These are phyloP conservation scores for Dipodascopsis tothii DNA, from an alignment of 805 yeast genomes.

Conservation along the genomic window DNA sequence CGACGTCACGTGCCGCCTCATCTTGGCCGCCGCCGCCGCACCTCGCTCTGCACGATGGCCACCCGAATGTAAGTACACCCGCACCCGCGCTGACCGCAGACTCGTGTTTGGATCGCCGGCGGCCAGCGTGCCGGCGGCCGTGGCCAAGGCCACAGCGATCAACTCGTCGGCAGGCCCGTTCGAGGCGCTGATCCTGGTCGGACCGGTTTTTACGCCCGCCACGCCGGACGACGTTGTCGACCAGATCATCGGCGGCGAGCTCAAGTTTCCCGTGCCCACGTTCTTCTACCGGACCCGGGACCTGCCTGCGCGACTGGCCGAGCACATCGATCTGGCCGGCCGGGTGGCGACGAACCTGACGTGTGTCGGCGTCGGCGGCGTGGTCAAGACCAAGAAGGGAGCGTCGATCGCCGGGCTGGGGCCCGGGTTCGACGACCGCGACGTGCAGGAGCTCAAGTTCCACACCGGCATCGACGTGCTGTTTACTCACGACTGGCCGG, in stretches of 20 bases:
- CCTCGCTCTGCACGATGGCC: too few relatives aligned
- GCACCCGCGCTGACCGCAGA: too few relatives aligned
- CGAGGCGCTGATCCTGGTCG: conserved; percentile 17
- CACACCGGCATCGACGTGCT: conserved; percentile 21
- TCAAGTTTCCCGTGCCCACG: conserved; percentile 12
- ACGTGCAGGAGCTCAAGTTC: conserved; percentile 12
- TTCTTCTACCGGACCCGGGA: conserved; percentile 6
- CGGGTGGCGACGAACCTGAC: conserved; percentile 9
- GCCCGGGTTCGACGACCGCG: conserved; percentile 8
- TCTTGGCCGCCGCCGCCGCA: too few relatives aligned
- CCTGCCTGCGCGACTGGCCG: conserved; percentile 1
- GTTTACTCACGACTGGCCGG: conserved; percentile 23
- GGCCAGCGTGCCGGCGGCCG: conserved; percentile 4
- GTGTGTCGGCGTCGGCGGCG: conserved; percentile 12
- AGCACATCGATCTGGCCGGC: conserved; percentile 4
- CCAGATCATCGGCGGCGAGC: conserved; percentile 6
- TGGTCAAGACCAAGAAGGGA: conserved; percentile 10
- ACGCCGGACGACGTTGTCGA: conserved; percentile 4
- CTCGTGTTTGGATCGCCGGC: conserved; percentile 20
- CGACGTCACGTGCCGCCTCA: too few relatives aligned
- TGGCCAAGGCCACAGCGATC: conserved; percentile 16
- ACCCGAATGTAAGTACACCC: too few relatives aligned
- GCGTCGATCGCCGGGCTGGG: conserved; percentile 12
- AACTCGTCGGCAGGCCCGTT: conserved; percentile 21
- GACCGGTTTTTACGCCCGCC: conserved; percentile 10